phyloP scores from a whole-genome alignment of 345 rosid species.

The Bruguiera gymnorhiza region DNA sequence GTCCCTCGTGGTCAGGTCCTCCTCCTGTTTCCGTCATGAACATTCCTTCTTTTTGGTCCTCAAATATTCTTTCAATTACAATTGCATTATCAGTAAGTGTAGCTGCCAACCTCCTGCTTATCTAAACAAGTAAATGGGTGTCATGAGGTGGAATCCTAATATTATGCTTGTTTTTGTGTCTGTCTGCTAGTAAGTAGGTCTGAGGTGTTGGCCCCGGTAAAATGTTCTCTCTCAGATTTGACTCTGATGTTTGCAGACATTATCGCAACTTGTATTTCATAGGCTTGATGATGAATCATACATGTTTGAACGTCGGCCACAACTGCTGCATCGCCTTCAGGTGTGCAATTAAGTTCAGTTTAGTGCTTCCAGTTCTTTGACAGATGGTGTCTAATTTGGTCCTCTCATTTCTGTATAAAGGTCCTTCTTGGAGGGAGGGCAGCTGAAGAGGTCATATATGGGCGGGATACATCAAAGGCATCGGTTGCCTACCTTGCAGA shows the following conservation, averaged over 20 bases:
- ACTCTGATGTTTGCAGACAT: slow-evolving; percentile 41
- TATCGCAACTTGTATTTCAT: slow-evolving; percentile 79
- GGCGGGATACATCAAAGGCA: slow-evolving; percentile 81
- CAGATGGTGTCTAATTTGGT: slow-evolving; percentile 1
- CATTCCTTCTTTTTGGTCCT: slow-evolving; percentile 3
- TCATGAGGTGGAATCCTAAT: not conserved
- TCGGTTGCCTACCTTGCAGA: slow-evolving; percentile 82
- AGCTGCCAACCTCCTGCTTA: not conserved
- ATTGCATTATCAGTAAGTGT: not conserved
- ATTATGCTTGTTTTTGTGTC: not conserved
- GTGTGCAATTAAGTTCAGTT: slow-evolving; percentile 34
- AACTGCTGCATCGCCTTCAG: slow-evolving; percentile 90
- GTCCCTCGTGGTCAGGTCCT: slow-evolving; percentile 87
- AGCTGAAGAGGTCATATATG: slow-evolving; percentile 89
- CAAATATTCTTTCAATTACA: not conserved
- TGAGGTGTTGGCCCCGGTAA: not conserved
- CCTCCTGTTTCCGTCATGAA: slow-evolving; percentile 26
- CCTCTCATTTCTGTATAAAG: slow-evolving; percentile 29
- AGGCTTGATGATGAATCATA: slow-evolving; percentile 87
- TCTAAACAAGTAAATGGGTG: not conserved
- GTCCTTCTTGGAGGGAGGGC: slow-evolving; percentile 91
- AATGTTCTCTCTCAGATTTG: slow-evolving; percentile 2
- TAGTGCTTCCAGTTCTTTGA: slow-evolving; percentile 6
- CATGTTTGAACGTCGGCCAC: slow-evolving; percentile 87
- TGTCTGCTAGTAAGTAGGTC: not conserved